Evolutionary conservation across 106 monocot genomes (phyloP).

Genomic region (Posidonia australis): DNA sequence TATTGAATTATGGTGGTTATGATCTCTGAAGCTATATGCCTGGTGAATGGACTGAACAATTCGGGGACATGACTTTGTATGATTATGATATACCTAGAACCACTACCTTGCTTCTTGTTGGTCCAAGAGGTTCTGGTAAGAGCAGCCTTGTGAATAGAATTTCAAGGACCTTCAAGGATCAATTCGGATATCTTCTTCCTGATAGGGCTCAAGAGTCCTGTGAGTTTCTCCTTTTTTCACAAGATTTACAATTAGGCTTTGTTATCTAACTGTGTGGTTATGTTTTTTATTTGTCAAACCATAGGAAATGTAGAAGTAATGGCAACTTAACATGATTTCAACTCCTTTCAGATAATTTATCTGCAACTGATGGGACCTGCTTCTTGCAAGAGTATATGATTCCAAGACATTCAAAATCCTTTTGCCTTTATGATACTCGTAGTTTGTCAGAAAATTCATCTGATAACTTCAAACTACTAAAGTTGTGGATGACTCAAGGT

Average conservation of each 20-base stretch:
- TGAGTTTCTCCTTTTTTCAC: slow-evolving; percentile 10
- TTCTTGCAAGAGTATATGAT: slow-evolving; percentile 56
- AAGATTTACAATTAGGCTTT: not conserved
- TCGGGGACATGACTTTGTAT: slow-evolving; percentile 3
- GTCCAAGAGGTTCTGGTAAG: slow-evolving; percentile 47
- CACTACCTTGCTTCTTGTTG: slow-evolving; percentile 44
- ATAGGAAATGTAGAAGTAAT: not conserved
- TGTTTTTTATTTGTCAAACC: not conserved
- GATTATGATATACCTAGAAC: slow-evolving; percentile 32
- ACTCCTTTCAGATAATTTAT: slow-evolving; percentile 21
- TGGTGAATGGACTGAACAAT: slow-evolving; percentile 35
- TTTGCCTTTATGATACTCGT: slow-evolving; percentile 50
- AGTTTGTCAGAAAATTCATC: slow-evolving; percentile 17
- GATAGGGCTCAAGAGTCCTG: slow-evolving; percentile 35
- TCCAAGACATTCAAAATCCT: slow-evolving; percentile 35
- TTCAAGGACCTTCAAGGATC: slow-evolving; percentile 32
- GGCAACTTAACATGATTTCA: not conserved
- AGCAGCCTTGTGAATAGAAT: slow-evolving; percentile 44
- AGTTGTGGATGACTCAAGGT: slow-evolving; percentile 45
- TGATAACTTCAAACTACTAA: slow-evolving; percentile 34
- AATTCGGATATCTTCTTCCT: slow-evolving; percentile 1
- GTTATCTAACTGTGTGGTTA: too few relatives aligned
- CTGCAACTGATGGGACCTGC: slow-evolving; percentile 14
- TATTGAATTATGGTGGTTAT: not conserved
- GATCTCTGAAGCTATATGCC: slow-evolving; percentile 30